A percentile compares a stretch with the other conserved stretches of the same genome.
phyloP scores from a whole-genome alignment of 441 rosid species.

The Gossypium trilobum region DNA sequence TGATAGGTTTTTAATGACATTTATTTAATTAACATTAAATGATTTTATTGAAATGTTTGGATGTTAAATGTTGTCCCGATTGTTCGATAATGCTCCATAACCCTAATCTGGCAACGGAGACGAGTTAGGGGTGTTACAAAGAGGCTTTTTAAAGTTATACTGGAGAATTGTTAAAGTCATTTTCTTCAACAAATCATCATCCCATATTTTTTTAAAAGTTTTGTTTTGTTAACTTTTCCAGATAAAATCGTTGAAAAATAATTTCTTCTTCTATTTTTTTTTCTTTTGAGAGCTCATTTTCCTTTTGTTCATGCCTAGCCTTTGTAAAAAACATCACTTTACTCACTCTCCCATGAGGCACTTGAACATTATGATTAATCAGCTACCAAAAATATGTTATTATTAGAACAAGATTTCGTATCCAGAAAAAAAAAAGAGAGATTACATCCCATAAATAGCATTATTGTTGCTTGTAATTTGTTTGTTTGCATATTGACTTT shows the following conservation, averaged over 20 bases:
- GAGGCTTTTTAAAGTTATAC: not conserved
- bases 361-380: not conserved
- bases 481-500: too few species aligned
- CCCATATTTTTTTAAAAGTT: not conserved
- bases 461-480: not conserved
- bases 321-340: too few species aligned
- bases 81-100: too few species aligned
- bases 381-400: not conserved
- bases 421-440: not conserved
- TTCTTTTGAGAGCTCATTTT: too few species aligned
- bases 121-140: too few species aligned
- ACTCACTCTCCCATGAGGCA: not conserved
- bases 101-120: too few species aligned
- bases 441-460: not conserved
- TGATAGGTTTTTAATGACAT: too few species aligned
- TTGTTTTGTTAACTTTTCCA: not conserved
- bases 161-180: not conserved
- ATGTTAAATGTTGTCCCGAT: too few species aligned
- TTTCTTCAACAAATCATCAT: slow-evolving; percentile 4
- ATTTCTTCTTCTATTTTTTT: not conserved
- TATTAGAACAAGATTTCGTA: not conserved
- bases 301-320: too few species aligned
- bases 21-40: too few species aligned
- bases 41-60: too few species aligned
- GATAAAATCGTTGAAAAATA: not conserved